These are phyloP conservation scores for Inonotus hispidus DNA, from an alignment of 1,284 basidiomycete species.

Conservation along the genomic window DNA sequence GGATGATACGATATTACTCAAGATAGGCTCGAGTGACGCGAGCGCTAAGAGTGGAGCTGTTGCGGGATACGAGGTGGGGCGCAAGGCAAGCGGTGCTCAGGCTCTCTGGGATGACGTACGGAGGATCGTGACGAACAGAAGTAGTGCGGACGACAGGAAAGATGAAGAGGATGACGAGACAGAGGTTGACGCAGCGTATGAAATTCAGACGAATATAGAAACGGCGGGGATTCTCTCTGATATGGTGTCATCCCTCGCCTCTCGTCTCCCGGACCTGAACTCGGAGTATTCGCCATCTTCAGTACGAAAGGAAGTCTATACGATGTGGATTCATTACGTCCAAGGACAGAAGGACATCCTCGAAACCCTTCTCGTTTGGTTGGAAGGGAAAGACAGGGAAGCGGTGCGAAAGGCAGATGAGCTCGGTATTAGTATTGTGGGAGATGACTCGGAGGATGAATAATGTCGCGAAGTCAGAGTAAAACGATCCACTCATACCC, in stretches of 20 bases:
- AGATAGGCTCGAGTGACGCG: slow-evolving; percentile 49
- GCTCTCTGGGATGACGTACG: slow-evolving; percentile 58
- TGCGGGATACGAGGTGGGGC: slow-evolving; percentile 51
- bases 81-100: slow-evolving; percentile 47
- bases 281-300: neutral
- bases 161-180: slow-evolving; percentile 11
- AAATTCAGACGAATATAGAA: slow-evolving; percentile 6
- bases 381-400: slow-evolving; percentile 4
- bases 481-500: too few relatives aligned
- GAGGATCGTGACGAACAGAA: slow-evolving; percentile 33
- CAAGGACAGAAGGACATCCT: slow-evolving; percentile 17
- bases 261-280: slow-evolving; percentile 5
- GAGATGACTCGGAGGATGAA: neutral
- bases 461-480: neutral
- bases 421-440: slow-evolving; percentile 9
- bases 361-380: slow-evolving; percentile 4
- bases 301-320: slow-evolving; percentile 5
- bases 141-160: slow-evolving; percentile 25
- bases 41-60: slow-evolving; percentile 23
- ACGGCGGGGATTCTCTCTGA: slow-evolving; percentile 8
- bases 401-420: slow-evolving; percentile 9
- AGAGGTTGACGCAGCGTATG: neutral
- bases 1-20: slow-evolving; percentile 79
- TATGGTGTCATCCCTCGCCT: slow-evolving; percentile 13
- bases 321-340: slow-evolving; percentile 13